These are phyloP conservation scores for Phytophthora cryptogea DNA, from an alignment of 352 stramenopile genomes.

Conservation along the genomic window DNA sequence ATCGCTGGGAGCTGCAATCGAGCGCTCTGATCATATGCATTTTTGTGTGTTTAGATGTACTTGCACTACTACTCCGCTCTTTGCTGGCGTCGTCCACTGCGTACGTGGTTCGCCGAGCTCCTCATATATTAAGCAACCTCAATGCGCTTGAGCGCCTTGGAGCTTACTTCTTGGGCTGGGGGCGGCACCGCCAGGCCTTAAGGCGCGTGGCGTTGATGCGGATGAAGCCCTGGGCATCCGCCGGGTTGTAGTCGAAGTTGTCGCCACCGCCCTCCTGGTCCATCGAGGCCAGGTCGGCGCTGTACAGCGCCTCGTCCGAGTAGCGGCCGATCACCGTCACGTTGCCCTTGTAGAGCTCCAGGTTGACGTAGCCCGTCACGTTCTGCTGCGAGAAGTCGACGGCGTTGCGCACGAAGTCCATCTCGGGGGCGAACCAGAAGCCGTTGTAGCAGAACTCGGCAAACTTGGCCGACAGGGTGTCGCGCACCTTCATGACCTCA, in stretches of 20 bases:
- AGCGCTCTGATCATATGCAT: constrained; percentile 29
- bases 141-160: constrained; percentile 6
- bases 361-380: constrained; percentile 93
- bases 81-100: neutral
- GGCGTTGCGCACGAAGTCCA: constrained; percentile 97
- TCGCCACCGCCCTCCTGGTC: constrained; percentile 96
- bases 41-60: constrained; percentile 25
- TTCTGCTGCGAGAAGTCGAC: constrained; percentile 96
- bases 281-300: constrained; percentile 97
- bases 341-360: constrained; percentile 99
- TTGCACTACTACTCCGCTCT: constrained; percentile 19
- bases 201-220: constrained; percentile 98
- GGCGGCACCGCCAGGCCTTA: constrained; percentile 91
- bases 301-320: constrained; percentile 96
- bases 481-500: constrained; percentile 95
- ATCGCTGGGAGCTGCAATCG: constrained; percentile 10
- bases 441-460: constrained; percentile 98
- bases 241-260: constrained; percentile 98
- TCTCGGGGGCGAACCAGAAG: constrained; percentile 99
- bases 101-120: constrained; percentile 8
- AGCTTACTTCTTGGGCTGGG: constrained; percentile 54
- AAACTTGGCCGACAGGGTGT: constrained; percentile 95
- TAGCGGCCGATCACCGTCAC: constrained; percentile 93
- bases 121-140: constrained; percentile 36
- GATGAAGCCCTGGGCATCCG: constrained; percentile 98